These are phyloP conservation scores for Carallia brachiata DNA, from an alignment of 345 rosid species.

Conservation along the genomic window DNA sequence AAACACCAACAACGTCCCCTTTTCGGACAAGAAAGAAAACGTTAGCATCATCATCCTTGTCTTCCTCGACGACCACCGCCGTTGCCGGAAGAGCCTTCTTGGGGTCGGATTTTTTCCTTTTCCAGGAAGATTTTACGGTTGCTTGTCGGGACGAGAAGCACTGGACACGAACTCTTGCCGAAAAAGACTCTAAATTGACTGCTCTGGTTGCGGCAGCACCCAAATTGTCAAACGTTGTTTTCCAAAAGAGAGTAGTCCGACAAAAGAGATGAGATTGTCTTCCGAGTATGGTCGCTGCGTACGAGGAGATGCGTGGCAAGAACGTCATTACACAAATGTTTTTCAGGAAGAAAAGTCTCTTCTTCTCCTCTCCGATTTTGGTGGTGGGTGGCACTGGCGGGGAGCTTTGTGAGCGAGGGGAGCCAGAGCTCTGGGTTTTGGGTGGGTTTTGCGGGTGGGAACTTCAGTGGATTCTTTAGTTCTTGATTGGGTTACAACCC, in stretches of 20 bases:
- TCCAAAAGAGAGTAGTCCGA: conserved; percentile 25
- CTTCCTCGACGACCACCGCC: conserved; percentile 32
- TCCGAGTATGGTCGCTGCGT: no score
- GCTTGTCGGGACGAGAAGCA: conserved; percentile 47
- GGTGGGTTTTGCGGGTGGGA: no score
- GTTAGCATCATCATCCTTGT: conserved; percentile 40
- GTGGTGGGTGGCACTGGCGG: no score
- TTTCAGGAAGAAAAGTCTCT: no score
- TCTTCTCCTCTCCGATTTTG: no score
- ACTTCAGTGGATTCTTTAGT: no score
- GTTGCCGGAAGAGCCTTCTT: conserved; percentile 6
- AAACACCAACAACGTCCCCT: conserved; percentile 79
- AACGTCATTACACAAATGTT: no score
- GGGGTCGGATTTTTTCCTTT: conserved; percentile 27
- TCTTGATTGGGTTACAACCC: no score
- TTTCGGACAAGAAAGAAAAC: conserved; percentile 75
- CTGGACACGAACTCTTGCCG: conserved; percentile 35
- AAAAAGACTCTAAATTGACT: conserved; percentile 25
- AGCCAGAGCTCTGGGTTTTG: no score
- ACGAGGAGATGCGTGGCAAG: no score
- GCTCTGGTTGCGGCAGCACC: conserved; percentile 16
- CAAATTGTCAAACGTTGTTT: conserved; percentile 18
- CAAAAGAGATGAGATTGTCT: conserved; percentile 24
- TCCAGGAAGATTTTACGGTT: conserved; percentile 20
- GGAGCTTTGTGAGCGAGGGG: no score